Conservation (phyloP, 345 rosid species). For the Hirschfeldia incana region DNA sequence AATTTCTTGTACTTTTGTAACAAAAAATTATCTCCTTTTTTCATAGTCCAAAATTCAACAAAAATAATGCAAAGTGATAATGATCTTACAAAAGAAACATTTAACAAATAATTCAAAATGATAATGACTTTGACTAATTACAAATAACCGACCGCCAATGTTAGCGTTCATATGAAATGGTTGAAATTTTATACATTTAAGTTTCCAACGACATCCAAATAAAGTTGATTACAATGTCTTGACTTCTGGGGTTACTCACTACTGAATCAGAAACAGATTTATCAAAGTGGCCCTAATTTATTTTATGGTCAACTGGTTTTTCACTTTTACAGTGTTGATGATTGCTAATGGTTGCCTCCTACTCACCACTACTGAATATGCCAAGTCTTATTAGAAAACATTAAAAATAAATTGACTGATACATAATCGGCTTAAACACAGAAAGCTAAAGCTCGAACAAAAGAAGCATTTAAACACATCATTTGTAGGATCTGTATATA, state of each 20-base stretch:
- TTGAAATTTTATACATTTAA: neutral
- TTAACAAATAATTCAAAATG: constrained; percentile 7
- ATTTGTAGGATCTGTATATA: constrained; percentile 1
- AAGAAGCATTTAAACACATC: neutral
- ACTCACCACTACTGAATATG: neutral
- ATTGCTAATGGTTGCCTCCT: constrained; percentile 11
- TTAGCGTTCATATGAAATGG: constrained; percentile 1
- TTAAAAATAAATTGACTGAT: neutral
- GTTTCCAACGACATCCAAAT: constrained; percentile 21
- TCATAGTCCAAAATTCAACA: neutral
- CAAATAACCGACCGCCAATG: neutral
- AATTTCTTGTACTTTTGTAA: constrained; percentile 7
- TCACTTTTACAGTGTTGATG: constrained; percentile 13
- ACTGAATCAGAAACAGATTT: constrained; percentile 1
- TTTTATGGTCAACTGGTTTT: constrained; percentile 21
- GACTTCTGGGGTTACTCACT: constrained; percentile 18
- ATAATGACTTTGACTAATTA: constrained; percentile 23
- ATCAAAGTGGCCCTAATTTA: constrained; percentile 13
- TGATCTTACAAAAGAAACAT: constrained; percentile 8
- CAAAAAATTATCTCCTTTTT: neutral
- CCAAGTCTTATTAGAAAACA: neutral
- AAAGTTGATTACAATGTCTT: constrained; percentile 32
- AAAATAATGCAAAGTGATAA: neutral
- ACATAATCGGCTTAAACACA: neutral
- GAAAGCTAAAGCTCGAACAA: neutral